A percentile compares a stretch with the other conserved stretches of the same genome.
Conservation (phyloP, 1,139 yeast genomes). For the Eremothecium gossypii region DNA sequence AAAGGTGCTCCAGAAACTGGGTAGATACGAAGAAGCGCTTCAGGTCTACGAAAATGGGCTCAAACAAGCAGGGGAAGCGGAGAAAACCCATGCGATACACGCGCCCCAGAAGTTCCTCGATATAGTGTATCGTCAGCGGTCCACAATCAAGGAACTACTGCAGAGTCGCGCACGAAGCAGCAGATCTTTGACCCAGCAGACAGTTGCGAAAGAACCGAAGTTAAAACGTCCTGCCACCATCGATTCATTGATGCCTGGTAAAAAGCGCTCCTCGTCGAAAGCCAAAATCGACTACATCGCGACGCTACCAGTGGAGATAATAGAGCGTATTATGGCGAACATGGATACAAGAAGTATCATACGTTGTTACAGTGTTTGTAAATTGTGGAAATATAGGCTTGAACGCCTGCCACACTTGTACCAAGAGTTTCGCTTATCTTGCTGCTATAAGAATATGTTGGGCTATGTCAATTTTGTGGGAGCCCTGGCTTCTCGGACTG, state of each 20-base stretch:
- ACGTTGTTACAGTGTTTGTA: constrained; percentile 15
- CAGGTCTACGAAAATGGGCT: constrained; percentile 38
- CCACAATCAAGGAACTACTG: not conserved
- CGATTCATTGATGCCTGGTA: not conserved
- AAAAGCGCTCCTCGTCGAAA: not conserved
- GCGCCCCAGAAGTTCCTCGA: constrained; percentile 18
- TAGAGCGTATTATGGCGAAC: constrained; percentile 14
- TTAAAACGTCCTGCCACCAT: no score
- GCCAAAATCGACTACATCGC: constrained; percentile 16
- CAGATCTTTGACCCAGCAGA: no score
- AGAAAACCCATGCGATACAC: constrained; percentile 16
- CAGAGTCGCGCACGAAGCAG: no score
- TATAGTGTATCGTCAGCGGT: constrained; percentile 12
- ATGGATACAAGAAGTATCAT: constrained; percentile 17
- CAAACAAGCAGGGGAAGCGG: constrained; percentile 18
- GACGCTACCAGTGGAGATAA: constrained; percentile 21
- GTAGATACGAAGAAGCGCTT: constrained; percentile 37
- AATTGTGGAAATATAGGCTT: constrained; percentile 18
- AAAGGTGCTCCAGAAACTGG: constrained; percentile 34
- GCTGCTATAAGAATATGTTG: constrained; percentile 10
- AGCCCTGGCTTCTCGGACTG: not conserved
- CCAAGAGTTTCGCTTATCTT: constrained; percentile 12
- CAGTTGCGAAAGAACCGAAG: no score
- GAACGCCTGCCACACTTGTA: constrained; percentile 15
- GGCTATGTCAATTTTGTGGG: constrained; percentile 14